phyloP scores from a whole-genome alignment of 2,329 filamentous ascomycete species.

The Scopulariopsis brevicaulis region DNA sequence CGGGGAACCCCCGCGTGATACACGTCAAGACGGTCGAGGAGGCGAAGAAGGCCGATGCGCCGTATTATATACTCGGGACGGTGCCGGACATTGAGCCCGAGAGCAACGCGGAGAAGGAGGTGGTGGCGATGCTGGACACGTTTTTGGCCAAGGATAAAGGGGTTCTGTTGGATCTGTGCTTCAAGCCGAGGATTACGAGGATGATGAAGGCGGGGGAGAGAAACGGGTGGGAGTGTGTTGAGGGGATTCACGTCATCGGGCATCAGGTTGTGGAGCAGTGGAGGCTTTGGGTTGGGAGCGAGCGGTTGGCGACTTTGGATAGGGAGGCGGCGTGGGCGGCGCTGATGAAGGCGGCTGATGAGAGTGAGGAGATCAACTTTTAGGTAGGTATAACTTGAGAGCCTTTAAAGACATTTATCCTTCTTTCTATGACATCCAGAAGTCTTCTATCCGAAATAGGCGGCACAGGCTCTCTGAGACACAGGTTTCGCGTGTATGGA shows the following conservation, averaged over 20 bases:
- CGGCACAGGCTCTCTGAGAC: too few relatives aligned
- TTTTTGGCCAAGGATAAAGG: slow-evolving; percentile 18
- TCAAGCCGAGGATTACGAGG: slow-evolving; percentile 24
- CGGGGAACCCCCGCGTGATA: slow-evolving; percentile 12
- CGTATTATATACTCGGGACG: slow-evolving; percentile 23
- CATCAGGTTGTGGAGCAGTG: slow-evolving; percentile 28
- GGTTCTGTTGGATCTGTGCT: slow-evolving; percentile 28
- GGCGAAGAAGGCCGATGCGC: slow-evolving; percentile 11
- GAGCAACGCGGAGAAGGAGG: slow-evolving; percentile 15
- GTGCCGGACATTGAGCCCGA: slow-evolving; percentile 23
- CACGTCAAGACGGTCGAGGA: slow-evolving; percentile 16
- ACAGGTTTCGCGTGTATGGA: too few relatives aligned
- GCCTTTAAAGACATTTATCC: too few relatives aligned
- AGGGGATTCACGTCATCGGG: slow-evolving; percentile 27
- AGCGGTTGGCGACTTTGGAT: slow-evolving; percentile 12
- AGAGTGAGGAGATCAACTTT: slow-evolving; percentile 18
- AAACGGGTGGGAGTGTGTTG: slow-evolving; percentile 21
- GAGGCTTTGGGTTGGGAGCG: slow-evolving; percentile 21
- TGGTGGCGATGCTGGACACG: slow-evolving; percentile 13
- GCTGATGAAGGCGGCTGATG: slow-evolving; percentile 18
- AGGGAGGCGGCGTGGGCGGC: slow-evolving; percentile 18
- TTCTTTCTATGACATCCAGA: too few relatives aligned
- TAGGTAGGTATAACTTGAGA: background rate
- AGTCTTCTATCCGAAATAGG: too few relatives aligned
- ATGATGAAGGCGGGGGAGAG: slow-evolving; percentile 19